Evolutionary conservation across 257 asterid genomes (phyloP).

Genomic region (Leptodermis oblonga): DNA sequence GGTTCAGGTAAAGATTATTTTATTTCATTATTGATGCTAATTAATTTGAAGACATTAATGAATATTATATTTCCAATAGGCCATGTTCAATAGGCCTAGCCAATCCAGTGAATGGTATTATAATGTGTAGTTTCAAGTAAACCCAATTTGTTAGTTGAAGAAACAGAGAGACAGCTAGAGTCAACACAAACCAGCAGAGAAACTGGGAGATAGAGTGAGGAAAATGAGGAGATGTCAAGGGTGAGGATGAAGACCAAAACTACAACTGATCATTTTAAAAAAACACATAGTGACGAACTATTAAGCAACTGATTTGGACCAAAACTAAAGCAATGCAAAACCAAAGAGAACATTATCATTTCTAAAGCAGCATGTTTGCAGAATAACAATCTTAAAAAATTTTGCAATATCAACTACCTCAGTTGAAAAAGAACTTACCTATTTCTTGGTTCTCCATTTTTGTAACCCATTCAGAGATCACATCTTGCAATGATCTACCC

Average conservation of each 20-base stretch:
- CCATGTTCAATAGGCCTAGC: not conserved
- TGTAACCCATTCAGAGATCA: conserved; percentile 67
- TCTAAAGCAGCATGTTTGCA: not conserved
- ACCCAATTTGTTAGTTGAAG: not conserved
- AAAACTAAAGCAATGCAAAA: not conserved
- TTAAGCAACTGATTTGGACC: not conserved
- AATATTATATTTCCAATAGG: too few relatives aligned
- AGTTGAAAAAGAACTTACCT: conserved; percentile 37
- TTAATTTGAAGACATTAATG: too few relatives aligned
- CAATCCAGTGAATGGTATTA: not conserved
- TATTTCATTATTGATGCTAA: not conserved
- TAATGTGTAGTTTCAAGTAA: not conserved
- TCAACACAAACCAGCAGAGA: not conserved
- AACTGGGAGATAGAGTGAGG: not conserved
- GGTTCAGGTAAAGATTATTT: not conserved
- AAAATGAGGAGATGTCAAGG: not conserved
- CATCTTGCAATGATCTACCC: conserved; percentile 80
- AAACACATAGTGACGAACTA: not conserved
- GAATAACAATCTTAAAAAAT: not conserved
- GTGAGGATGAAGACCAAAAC: not conserved
- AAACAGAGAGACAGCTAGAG: not conserved
- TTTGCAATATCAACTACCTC: not conserved
- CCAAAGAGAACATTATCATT: not conserved
- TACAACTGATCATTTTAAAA: not conserved
- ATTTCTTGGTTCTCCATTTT: conserved; percentile 65